Percentiles rank a stretch among this genome's conserved stretches.
Conservation (phyloP, 176 grass and related monocot genomes). For the Chloris gayana region DNA sequence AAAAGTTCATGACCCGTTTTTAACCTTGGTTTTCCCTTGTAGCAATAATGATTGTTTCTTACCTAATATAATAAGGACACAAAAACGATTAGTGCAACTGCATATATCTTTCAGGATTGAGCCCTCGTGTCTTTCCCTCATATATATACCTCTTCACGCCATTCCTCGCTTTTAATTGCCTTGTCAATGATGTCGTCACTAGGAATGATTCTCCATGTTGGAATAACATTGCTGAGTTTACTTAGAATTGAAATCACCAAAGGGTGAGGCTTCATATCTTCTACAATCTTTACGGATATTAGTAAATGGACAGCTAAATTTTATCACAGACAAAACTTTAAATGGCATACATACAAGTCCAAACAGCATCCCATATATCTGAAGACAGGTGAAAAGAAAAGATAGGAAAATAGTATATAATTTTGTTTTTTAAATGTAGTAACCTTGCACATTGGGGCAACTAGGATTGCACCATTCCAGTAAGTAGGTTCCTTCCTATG, state of each 20-base stretch:
- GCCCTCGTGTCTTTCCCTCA: background rate
- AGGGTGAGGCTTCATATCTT: conserved; percentile 65
- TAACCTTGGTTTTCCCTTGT: conserved; percentile 68
- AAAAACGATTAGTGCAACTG: background rate
- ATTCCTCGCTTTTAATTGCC: conserved; percentile 51
- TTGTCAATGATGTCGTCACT: conserved; percentile 56
- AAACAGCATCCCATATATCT: background rate
- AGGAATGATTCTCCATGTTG: conserved; percentile 73
- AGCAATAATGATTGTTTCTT: conserved; percentile 63
- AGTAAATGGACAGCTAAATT: background rate
- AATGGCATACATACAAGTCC: background rate
- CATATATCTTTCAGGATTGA: background rate
- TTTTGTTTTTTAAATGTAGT: background rate
- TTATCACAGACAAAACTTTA: background rate
- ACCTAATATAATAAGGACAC: conserved; percentile 41
- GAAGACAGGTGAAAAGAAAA: background rate
- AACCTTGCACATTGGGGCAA: conserved; percentile 94
- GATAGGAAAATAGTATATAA: background rate
- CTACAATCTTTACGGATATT: conserved; percentile 52
- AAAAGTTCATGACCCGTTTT: conserved; percentile 63
- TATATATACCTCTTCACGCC: conserved; percentile 55
- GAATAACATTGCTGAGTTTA: conserved; percentile 50
- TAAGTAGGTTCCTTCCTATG: conserved; percentile 61
- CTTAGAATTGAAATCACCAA: conserved; percentile 50
- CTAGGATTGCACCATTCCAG: conserved; percentile 72